Conservation (phyloP, 371 early-diverging fungal species). For the Mucor mucedo region DNA sequence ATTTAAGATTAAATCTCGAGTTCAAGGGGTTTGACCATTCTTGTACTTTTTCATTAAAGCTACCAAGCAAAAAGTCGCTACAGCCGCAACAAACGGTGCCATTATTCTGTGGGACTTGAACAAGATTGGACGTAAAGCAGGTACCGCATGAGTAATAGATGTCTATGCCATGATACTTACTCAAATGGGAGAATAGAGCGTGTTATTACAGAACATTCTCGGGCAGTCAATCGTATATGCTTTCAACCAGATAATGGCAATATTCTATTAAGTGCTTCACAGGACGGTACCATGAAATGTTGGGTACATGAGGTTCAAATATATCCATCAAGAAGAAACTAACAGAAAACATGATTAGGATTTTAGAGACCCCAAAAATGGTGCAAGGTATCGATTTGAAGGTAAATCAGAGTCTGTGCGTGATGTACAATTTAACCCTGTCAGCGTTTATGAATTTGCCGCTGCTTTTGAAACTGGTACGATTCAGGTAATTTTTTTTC, state of each 20-base stretch:
- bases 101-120: conserved; percentile 78
- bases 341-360: conserved; percentile 53
- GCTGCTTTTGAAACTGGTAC: conserved; percentile 90
- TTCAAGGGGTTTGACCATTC: background rate
- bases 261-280: conserved; percentile 78
- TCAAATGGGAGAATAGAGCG: conserved; percentile 50
- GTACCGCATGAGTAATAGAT: conserved; percentile 13
- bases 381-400: conserved; percentile 66
- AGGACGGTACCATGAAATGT: conserved; percentile 80
- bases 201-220: conserved; percentile 76
- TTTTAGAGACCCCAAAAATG: conserved; percentile 62
- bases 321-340: too few species aligned
- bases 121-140: conserved; percentile 52
- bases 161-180: too few species aligned
- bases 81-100: conserved; percentile 79
- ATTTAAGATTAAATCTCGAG: background rate
- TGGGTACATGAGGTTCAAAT: conserved; percentile 61
- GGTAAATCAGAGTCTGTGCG: conserved; percentile 85
- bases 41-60: conserved; percentile 13
- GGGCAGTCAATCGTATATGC: conserved; percentile 81
- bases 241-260: conserved; percentile 76
- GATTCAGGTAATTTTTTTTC: conserved; percentile 61
- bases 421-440: conserved; percentile 84
- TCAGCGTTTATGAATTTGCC: conserved; percentile 67
- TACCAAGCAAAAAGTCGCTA: conserved; percentile 69